These are phyloP conservation scores for Entomortierella chlamydospora DNA, from an alignment of 192 early-diverging fungal genomes.

Conservation along the genomic window DNA sequence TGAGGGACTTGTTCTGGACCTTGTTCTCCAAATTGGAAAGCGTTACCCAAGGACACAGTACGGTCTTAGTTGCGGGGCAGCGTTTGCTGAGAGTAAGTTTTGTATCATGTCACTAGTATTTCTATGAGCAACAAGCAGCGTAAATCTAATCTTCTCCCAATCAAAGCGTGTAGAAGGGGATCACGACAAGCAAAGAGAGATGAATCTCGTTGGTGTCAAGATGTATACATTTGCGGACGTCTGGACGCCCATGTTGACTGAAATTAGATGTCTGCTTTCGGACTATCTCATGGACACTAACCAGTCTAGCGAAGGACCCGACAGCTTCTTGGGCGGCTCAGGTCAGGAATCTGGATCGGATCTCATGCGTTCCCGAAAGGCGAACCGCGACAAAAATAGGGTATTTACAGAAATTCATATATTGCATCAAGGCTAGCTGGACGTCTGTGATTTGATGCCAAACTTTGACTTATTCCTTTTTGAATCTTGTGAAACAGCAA, in stretches of 20 bases:
- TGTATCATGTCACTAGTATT: not conserved
- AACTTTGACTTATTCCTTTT: too few species aligned
- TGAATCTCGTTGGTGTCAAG: conserved; percentile 34
- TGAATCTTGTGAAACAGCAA: too few species aligned
- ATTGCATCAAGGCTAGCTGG: too few species aligned
- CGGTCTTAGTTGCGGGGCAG: conserved; percentile 71
- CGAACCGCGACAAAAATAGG: conserved; percentile 44
- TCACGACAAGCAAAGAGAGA: conserved; percentile 29
- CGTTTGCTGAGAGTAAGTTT: conserved; percentile 57
- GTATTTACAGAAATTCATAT: conserved; percentile 4
- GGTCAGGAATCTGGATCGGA: conserved; percentile 26
- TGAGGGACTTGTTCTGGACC: conserved; percentile 81
- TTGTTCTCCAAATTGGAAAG: conserved; percentile 81
- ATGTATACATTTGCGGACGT: conserved; percentile 63
- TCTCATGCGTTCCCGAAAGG: conserved; percentile 23
- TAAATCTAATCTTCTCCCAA: not conserved
- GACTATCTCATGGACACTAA: conserved; percentile 50
- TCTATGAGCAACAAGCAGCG: not conserved
- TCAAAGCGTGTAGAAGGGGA: conserved; percentile 39
- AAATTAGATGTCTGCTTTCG: conserved; percentile 51
- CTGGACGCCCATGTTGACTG: conserved; percentile 59
- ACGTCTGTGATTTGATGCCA: too few species aligned
- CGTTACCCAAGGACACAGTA: conserved; percentile 79
- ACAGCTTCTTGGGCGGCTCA: conserved; percentile 22
- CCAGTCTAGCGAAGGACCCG: conserved; percentile 28